These are phyloP conservation scores for Tetrahymena thermophila DNA, from an alignment of 73 alveolate species.

Conservation along the genomic window DNA sequence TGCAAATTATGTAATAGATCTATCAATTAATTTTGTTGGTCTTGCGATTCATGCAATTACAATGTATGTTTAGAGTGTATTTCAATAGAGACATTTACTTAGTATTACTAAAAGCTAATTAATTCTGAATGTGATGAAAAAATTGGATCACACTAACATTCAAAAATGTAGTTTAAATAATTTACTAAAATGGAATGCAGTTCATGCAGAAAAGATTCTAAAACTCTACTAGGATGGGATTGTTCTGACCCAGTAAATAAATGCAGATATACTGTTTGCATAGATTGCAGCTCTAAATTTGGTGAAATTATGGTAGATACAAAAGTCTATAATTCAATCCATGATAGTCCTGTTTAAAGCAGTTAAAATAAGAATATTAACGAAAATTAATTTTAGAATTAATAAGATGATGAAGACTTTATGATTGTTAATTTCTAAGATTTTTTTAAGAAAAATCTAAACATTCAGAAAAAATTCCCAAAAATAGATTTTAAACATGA, in stretches of 20 bases:
- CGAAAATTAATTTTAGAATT: background rate
- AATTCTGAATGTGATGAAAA: background rate
- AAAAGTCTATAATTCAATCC: background rate
- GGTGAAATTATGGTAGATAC: background rate
- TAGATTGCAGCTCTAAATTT: background rate
- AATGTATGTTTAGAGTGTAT: background rate
- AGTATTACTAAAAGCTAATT: no score
- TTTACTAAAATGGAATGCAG: background rate
- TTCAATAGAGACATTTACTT: background rate
- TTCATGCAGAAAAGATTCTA: background rate
- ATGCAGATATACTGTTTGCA: background rate
- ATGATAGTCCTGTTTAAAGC: background rate
- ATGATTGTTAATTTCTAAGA: background rate
- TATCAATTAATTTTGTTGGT: background rate
- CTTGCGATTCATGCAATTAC: background rate
- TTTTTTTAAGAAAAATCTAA: no score
- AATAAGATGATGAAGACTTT: background rate
- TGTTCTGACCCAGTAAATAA: background rate
- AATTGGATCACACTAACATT: background rate
- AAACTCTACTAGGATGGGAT: background rate
- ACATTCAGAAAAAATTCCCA: background rate
- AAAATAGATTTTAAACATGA: background rate
- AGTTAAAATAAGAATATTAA: no score
- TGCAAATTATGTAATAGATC: background rate
- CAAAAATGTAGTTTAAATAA: background rate